Conservation (phyloP, 1,139 yeast genomes). For the Saccharomyces hybrid region DNA sequence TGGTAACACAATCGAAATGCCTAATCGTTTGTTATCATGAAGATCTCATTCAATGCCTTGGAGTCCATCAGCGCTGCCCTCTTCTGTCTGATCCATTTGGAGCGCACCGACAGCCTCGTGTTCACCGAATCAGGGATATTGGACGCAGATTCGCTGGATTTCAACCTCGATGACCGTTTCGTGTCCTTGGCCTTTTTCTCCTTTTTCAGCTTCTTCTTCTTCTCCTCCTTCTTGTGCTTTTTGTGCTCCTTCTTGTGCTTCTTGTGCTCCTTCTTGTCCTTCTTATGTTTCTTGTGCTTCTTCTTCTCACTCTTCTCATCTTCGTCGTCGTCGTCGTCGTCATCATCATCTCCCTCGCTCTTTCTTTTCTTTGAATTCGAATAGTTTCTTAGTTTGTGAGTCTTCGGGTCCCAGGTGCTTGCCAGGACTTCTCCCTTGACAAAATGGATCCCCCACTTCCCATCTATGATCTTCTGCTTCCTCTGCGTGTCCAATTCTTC, state of each 20-base stretch:
- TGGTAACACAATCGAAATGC: background rate
- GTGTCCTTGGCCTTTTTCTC: slow-evolving; percentile 29
- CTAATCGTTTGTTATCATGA: slow-evolving; percentile 59
- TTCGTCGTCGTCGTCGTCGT: slow-evolving; percentile 4
- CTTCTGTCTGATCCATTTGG: slow-evolving; percentile 81
- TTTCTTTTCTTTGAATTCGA: slow-evolving; percentile 7
- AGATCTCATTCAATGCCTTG: slow-evolving; percentile 81
- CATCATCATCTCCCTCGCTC: slow-evolving; percentile 2
- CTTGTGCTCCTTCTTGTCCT: slow-evolving; percentile 3
- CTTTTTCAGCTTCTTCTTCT: slow-evolving; percentile 29
- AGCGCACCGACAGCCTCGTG: slow-evolving; percentile 69
- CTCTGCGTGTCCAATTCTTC: slow-evolving; percentile 59
- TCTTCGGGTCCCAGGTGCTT: slow-evolving; percentile 77
- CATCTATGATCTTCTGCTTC: slow-evolving; percentile 59
- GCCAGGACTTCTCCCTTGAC: slow-evolving; percentile 74
- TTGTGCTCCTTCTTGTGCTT: slow-evolving; percentile 28
- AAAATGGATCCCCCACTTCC: slow-evolving; percentile 82
- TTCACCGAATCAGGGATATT: slow-evolving; percentile 37
- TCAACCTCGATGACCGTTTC: slow-evolving; percentile 16
- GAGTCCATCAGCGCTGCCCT: slow-evolving; percentile 86
- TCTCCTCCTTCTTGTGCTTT: slow-evolving; percentile 27
- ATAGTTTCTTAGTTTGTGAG: slow-evolving; percentile 35
- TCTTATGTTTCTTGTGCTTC: background rate
- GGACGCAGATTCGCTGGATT: slow-evolving; percentile 20
- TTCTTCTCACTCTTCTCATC: slow-evolving; percentile 2